Evolutionary conservation across 2,329 filamentous ascomycete genomes (phyloP), one percentile per base, ranked within the genome.

Genomic region (Bipolaris cookei): DNA sequence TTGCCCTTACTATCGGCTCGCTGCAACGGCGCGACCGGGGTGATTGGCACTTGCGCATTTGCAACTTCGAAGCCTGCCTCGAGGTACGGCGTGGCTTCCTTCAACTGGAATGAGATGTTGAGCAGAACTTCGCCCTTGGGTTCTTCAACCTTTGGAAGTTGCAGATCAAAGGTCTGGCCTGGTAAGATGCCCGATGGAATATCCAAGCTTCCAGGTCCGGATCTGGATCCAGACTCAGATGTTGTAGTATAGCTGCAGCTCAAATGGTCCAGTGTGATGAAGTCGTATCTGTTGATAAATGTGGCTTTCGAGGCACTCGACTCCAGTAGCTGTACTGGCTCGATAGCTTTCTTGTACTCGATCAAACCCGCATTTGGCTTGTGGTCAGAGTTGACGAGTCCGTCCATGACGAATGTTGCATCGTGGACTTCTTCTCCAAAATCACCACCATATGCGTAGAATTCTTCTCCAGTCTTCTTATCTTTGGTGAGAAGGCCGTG

Each of bases 341-440:
- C 77, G 10, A 80, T 74, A 2, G 77, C 77, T 46, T 80, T 79
- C 63, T 78, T 78, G 62, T 79, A 79, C 54, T 80, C 78, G 2
- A 74, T 62, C 54, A 80, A 51, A 2, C 76, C 78, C 11, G 77
- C 75, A 20, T 74, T 78, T 0, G 77, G 76, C 2, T 65, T 73
- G 59, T 80, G 78, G 16, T 79, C 74, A 3, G 76, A 78, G 53
- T 77, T 69, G 14, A 78, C 67, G 7, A 80, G 70, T 2, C 78
- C 78, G 39, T 80, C 78, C 76, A 80, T 78, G 20, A 80, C 76
- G 44, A 80, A 80, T n/a, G 76, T 79, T 13, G 69, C 65, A 44
- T 79, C 78, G 43, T 79, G 76, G 0, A 76, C 73, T 8, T 71
- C 61, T 41, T 80, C 78, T 2, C 74, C 77, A 54, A 80, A 80